Percentiles rank a stretch among this genome's conserved stretches.
phyloP scores from a whole-genome alignment of 768 basidiomycete species.

The Stropharia rugosoannulata region DNA sequence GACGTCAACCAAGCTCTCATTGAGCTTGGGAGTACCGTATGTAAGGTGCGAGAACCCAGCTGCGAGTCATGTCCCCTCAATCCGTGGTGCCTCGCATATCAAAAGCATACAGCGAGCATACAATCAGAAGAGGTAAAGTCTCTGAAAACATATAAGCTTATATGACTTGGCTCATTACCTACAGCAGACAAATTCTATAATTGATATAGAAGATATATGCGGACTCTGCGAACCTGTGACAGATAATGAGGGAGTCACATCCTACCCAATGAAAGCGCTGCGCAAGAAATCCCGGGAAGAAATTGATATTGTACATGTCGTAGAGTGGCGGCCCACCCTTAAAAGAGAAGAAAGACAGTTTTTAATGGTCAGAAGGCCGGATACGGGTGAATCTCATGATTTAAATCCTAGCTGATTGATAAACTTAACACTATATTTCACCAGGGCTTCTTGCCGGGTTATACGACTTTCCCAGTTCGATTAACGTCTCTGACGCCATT shows the following conservation, averaged over 20 bases:
- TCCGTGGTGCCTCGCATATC: conserved; percentile 67
- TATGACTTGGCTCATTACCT: conserved; percentile 3
- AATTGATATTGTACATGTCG: conserved; percentile 79
- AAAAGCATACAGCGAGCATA: conserved; percentile 10
- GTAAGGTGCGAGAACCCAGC: conserved; percentile 78
- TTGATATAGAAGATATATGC: conserved; percentile 82
- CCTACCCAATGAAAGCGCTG: conserved; percentile 86
- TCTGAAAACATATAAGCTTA: conserved; percentile 2
- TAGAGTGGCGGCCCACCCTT: conserved; percentile 63
- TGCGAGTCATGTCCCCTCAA: conserved; percentile 75
- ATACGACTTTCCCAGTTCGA: conserved; percentile 78
- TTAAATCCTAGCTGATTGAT: background rate
- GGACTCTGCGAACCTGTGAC: conserved; percentile 61
- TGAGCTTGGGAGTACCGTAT: conserved; percentile 92
- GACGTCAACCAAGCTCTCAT: conserved; percentile 94
- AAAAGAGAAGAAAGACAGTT: conserved; percentile 52
- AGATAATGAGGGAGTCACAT: conserved; percentile 45
- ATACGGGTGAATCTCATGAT: conserved; percentile 57
- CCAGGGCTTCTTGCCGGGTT: conserved; percentile 88
- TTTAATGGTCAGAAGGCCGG: conserved; percentile 78
- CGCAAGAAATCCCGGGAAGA: conserved; percentile 86
- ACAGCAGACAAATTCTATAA: conserved; percentile 13
- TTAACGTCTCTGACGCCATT: conserved; percentile 49
- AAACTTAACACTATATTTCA: conserved; percentile 4
- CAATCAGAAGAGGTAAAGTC: conserved; percentile 11